These are phyloP conservation scores for Globisporangium cederbergense DNA, from an alignment of 352 stramenopile genomes.

Conservation along the genomic window DNA sequence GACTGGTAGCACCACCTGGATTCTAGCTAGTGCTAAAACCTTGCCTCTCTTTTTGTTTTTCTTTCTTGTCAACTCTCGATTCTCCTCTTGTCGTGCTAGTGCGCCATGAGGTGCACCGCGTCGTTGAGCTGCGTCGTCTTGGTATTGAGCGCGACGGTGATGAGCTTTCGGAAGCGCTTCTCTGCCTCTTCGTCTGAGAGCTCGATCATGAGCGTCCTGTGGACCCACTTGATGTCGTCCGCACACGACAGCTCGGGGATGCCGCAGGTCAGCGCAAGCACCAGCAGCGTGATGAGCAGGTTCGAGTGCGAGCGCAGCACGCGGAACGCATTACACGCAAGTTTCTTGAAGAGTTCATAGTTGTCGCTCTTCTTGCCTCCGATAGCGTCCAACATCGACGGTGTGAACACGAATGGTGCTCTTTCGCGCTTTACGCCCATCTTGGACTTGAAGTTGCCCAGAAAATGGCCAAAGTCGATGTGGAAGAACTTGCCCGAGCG, in stretches of 20 bases:
- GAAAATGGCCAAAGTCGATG: constrained; percentile 96
- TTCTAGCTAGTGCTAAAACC: too few species aligned
- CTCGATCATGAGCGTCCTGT: constrained; percentile 78
- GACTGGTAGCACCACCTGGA: too few species aligned
- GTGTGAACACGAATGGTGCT: constrained; percentile 91
- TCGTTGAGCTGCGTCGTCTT: constrained; percentile 84
- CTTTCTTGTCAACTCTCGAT: constrained; percentile 1
- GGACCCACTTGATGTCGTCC: constrained; percentile 77
- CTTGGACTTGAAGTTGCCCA: constrained; percentile 95
- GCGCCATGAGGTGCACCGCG: constrained; percentile 81
- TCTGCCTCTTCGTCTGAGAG: constrained; percentile 59
- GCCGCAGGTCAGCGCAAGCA: constrained; percentile 72
- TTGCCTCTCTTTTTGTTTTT: background rate
- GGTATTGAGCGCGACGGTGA: constrained; percentile 68
- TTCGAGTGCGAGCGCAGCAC: constrained; percentile 74
- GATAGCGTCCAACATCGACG: constrained; percentile 85
- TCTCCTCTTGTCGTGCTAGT: constrained; percentile 24
- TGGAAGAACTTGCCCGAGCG: constrained; percentile 93
- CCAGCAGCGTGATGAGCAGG: constrained; percentile 77
- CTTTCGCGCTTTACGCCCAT: constrained; percentile 89
- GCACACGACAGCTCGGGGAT: constrained; percentile 74
- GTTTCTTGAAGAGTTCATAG: constrained; percentile 71
- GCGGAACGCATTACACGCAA: constrained; percentile 65
- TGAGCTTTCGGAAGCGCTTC: constrained; percentile 69
- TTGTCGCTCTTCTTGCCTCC: constrained; percentile 71